Base-by-base conservation (phyloP, 148 eudicot species). In the Arctostaphylos glauca region DNA sequence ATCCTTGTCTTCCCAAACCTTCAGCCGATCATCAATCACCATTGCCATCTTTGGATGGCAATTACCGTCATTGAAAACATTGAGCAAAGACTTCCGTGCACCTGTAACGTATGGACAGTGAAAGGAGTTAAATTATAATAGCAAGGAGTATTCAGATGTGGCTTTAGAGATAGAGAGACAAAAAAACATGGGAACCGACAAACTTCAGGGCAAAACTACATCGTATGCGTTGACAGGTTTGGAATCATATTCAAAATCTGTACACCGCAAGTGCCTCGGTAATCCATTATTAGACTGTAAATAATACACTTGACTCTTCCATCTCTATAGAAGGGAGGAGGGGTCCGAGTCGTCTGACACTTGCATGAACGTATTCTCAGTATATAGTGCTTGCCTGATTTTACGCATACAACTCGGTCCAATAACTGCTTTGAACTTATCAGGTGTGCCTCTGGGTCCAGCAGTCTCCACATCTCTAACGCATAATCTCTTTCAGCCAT, bases 401-500 rank as follows among this genome's bases (percentile, higher is more conserved):
- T 96, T 72, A 96, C 98, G 76, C 95, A 96, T 74, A 91, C 92
- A 83, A 96, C 90, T 74, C 99, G 97, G 43, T 84, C 86, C 84
- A 82, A 77, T 58, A 91, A 91, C 80, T 96, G 90, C 83, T 92
- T 94, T 43, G 91, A 67, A 83, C 85, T 88, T 84, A 96, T 96
- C 76, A 96, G 85, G 84, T 90, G 87, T 50, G 94, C 87, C 84
- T 89, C 98, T 49, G 96, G 99, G 81, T 96, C 99, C 59, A 96
- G 97, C 82, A 96, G 88, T 90, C 99, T 90, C 99, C 99, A 96
- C 91, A 96, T 96, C 85, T 96, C 99, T 80, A 96, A 83, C 41
- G 99, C 99, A 91, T 96, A 96, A 84, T 96, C 92, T 86, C 96
- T 93, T 85, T 96, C 99, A 68, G 99, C 99, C 99, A 96, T 94